A percentile compares a stretch with the other conserved stretches of the same genome.
Conservation (phyloP, 306 rosid species). For the Quercus berberidifolia region DNA sequence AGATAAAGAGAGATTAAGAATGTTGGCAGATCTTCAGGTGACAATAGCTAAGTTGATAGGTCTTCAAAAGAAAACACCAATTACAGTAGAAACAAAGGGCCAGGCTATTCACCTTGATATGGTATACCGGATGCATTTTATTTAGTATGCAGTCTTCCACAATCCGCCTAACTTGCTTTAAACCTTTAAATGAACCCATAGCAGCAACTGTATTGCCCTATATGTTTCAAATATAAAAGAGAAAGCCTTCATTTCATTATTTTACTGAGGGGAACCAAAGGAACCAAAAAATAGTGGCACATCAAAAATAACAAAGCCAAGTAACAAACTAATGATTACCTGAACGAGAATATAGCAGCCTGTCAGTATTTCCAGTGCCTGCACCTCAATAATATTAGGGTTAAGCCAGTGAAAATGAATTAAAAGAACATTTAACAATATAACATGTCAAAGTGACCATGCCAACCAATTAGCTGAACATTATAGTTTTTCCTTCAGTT, state of each 20-base stretch:
- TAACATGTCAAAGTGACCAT: not conserved
- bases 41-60: not conserved
- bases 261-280: not conserved
- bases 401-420: not conserved
- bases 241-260: conserved; percentile 4
- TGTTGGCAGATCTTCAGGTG: conserved; percentile 1
- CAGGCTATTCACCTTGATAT: conserved; percentile 64
- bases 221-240: conserved; percentile 11
- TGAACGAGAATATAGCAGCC: conserved; percentile 92
- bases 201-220: conserved; percentile 89
- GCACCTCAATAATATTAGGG: conserved; percentile 18
- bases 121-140: conserved; percentile 88
- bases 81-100: not conserved
- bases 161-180: conserved; percentile 77
- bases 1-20: not conserved
- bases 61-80: not conserved
- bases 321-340: conserved; percentile 39
- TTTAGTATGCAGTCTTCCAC: conserved; percentile 88
- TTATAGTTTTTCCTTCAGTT: not conserved
- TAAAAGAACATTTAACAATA: not conserved
- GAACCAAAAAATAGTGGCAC: not conserved
- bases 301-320: conserved; percentile 12
- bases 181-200: conserved; percentile 88
- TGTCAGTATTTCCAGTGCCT: conserved; percentile 65
- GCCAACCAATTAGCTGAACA: not conserved